These are phyloP conservation scores for Sporothrix pallida DNA, from an alignment of 2,329 filamentous ascomycete species.

Conservation along the genomic window DNA sequence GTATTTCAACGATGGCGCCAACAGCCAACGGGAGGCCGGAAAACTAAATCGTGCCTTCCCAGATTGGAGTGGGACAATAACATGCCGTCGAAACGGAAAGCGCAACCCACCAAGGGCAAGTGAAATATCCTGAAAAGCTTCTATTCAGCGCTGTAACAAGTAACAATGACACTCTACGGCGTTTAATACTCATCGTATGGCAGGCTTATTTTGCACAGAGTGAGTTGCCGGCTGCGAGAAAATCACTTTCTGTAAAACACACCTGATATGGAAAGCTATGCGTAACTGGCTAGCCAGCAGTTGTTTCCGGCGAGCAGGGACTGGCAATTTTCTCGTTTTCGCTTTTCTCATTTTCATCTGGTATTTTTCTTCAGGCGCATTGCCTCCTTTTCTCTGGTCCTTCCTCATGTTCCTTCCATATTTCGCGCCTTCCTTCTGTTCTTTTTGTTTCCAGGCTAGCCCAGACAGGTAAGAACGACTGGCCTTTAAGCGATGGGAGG, in stretches of 20 bases:
- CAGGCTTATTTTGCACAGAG: not conserved
- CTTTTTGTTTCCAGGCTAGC: slow-evolving; percentile 27
- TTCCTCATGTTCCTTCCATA: not conserved
- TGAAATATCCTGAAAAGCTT: not conserved
- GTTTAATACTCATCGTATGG: not conserved
- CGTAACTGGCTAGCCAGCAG: slow-evolving; percentile 9
- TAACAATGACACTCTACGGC: not conserved
- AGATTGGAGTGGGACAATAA: not conserved
- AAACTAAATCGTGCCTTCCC: slow-evolving; percentile 15
- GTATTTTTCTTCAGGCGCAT: not conserved
- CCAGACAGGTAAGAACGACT: slow-evolving; percentile 19
- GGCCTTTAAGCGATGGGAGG: slow-evolving; percentile 22
- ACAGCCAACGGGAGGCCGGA: slow-evolving; percentile 24
- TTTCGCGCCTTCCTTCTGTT: slow-evolving; percentile 6
- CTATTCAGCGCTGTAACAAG: slow-evolving; percentile 2
- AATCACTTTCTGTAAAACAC: slow-evolving; percentile 1
- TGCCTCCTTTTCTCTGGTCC: not conserved
- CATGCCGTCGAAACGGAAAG: not conserved
- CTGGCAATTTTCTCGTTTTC: not conserved
- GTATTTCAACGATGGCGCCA: not conserved
- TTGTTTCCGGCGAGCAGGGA: not conserved
- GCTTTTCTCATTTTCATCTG: not conserved
- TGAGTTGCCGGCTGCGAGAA: slow-evolving; percentile 5
- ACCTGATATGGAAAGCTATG: slow-evolving; percentile 31
- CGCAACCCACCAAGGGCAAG: slow-evolving; percentile 3